Base-by-base conservation (phyloP, 164 flowering plant genomes). In the Tetrastigma voinierianum region DNA sequence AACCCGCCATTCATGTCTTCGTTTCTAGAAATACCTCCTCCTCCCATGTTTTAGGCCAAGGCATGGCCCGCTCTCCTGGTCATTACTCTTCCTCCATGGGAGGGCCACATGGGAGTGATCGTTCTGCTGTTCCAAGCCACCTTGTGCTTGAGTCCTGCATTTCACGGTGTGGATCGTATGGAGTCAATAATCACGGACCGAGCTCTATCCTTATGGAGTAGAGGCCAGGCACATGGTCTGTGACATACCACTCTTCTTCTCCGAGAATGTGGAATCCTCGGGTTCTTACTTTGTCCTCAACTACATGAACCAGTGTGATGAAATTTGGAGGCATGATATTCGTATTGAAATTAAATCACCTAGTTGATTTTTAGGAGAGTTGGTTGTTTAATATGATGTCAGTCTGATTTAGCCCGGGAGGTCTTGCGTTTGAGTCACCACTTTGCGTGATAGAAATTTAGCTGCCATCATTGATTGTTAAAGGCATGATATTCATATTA, bases 221-320 rank as follows among this genome's bases (percentile, higher is more conserved):
- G 85, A 73, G 81, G 67, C 70, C 67, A 61, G 76, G 69, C n/a
- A 51, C 67, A 72, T 70, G 82, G 76, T 70, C 17, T 78, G 60
- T 70, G 84, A 84, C 51, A 56, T 70, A 47, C 72, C 81, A 25
- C n/a, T 46, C 84, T 63, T 46, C 84, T 63, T 80, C 90, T 62
- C 90, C 87, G 21, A 77, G 81, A 71, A 61, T 79, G 52, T 82
- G 86, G 83, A 44, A 67, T 57, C 73, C 79, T 59, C 82, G 74
- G 83, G 90, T 86, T 45, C 1, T 40, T 21, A 18, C 16, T 60
- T 5, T 18, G 24, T 3, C 40, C 46, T 46, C 17, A 20, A 46
- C 16, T 61, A 20, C 12, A 46, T 51, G 40, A 17, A 17, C 18
- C 51, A 20, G 13, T n/a, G n/a, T n/a, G n/a, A n/a, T n/a, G n/a